A percentile compares a stretch with the other conserved stretches of the same genome.
These are phyloP conservation scores for Hyphopichia khmerensis DNA, from an alignment of 1,139 yeast genomes.

Conservation along the genomic window DNA sequence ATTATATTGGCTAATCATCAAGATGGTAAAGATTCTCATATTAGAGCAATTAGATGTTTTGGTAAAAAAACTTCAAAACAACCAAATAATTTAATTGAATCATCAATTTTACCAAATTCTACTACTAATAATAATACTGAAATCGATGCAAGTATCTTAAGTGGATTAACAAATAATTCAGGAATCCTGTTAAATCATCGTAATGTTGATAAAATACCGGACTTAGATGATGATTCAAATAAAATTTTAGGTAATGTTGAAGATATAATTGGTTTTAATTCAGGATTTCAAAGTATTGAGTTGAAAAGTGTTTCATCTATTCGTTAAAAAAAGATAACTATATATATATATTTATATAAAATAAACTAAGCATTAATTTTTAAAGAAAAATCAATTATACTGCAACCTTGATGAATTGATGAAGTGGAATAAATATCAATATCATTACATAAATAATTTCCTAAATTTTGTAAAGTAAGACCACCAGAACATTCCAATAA, in stretches of 20 bases:
- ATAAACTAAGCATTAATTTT: slow-evolving; percentile 51
- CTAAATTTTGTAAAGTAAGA: slow-evolving; percentile 66
- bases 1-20: slow-evolving; percentile 83
- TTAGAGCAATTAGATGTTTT: slow-evolving; percentile 61
- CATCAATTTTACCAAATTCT: background rate
- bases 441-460: slow-evolving; percentile 66
- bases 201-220: background rate
- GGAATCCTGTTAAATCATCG: slow-evolving; percentile 29
- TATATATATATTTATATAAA: background rate
- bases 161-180: slow-evolving; percentile 17
- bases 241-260: slow-evolving; percentile 35
- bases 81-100: slow-evolving; percentile 2
- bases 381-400: slow-evolving; percentile 78
- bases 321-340: slow-evolving; percentile 16
- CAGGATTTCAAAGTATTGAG: slow-evolving; percentile 43
- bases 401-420: slow-evolving; percentile 89
- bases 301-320: slow-evolving; percentile 41
- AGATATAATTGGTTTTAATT: slow-evolving; percentile 43
- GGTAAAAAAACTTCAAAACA: slow-evolving; percentile 28
- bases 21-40: slow-evolving; percentile 93
- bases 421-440: slow-evolving; percentile 91
- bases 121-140: slow-evolving; percentile 5
- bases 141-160: slow-evolving; percentile 22
- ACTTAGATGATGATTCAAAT: slow-evolving; percentile 19
- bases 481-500: slow-evolving; percentile 93